phyloP scores from a whole-genome alignment of 257 asterid species.

The Gardenia jasminoides region DNA sequence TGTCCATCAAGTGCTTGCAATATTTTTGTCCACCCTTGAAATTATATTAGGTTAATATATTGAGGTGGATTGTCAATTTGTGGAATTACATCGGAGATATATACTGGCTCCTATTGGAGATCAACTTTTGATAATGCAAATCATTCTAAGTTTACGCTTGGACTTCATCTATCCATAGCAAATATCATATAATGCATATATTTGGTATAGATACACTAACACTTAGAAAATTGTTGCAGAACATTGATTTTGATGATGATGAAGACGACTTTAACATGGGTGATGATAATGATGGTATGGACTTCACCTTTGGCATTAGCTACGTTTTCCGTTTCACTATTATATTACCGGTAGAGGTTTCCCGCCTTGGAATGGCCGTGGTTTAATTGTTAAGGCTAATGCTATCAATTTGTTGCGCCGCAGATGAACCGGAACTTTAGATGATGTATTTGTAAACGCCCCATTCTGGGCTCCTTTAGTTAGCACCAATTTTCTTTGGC shows the following conservation, averaged over 20 bases:
- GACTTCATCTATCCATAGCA: neutral
- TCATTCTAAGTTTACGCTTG: neutral
- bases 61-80: no score
- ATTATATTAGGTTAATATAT: no score
- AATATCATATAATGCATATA: neutral
- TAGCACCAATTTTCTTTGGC: neutral
- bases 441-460: neutral
- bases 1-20: no score
- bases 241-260: constrained; percentile 63
- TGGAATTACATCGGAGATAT: no score
- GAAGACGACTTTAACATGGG: constrained; percentile 67
- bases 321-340: neutral
- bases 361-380: no score
- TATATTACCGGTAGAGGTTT: neutral
- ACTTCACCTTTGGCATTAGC: neutral
- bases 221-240: constrained; percentile 31
- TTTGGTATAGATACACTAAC: constrained; percentile 6
- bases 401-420: neutral
- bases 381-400: neutral
- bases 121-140: neutral
- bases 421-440: constrained; percentile 25
- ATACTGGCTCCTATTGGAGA: no score
- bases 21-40: no score
- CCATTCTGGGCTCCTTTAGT: neutral
- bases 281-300: constrained; percentile 52